Percentiles rank a stretch among this genome's conserved stretches.
phyloP scores from a whole-genome alignment of 371 early-diverging fungal species.

The Actinomucor elegans region DNA sequence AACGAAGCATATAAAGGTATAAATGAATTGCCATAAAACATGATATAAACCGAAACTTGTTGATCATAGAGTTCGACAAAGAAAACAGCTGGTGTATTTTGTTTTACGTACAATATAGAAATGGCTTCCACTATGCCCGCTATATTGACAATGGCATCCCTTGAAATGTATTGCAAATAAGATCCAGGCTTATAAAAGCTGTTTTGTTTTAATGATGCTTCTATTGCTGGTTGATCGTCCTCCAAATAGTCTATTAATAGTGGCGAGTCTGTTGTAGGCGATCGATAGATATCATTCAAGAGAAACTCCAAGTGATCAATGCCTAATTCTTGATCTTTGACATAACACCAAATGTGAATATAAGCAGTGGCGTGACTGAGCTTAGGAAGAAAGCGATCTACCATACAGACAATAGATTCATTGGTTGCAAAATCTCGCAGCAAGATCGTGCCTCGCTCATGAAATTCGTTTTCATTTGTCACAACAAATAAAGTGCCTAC shows the following conservation, averaged over 20 bases:
- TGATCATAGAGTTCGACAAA: slow-evolving; percentile 6
- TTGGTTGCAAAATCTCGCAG: not conserved
- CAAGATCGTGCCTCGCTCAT: not conserved
- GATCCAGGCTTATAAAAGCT: not conserved
- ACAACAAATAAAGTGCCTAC: not conserved
- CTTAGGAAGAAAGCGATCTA: slow-evolving; percentile 11
- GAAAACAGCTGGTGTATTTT: not conserved
- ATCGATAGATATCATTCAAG: not conserved
- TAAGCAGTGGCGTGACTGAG: not conserved
- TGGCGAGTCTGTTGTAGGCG: not conserved
- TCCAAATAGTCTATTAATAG: not conserved
- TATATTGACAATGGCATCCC: not conserved
- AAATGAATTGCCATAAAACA: slow-evolving; percentile 16
- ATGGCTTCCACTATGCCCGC: not conserved
- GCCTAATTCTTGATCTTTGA: not conserved
- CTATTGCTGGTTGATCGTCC: not conserved
- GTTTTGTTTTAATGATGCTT: not conserved
- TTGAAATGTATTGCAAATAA: not conserved
- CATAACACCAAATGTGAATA: slow-evolving; percentile 17
- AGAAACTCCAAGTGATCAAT: slow-evolving; percentile 10
- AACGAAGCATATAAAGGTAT: slow-evolving; percentile 12
- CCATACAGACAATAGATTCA: slow-evolving; percentile 3
- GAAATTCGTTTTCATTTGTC: not conserved
- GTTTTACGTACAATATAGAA: not conserved
- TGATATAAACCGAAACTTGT: not conserved